Evolutionary conservation across 148 eudicot genomes (phyloP), one percentile per base, ranked within the genome.

Genomic region (Linanthus parryae): DNA sequence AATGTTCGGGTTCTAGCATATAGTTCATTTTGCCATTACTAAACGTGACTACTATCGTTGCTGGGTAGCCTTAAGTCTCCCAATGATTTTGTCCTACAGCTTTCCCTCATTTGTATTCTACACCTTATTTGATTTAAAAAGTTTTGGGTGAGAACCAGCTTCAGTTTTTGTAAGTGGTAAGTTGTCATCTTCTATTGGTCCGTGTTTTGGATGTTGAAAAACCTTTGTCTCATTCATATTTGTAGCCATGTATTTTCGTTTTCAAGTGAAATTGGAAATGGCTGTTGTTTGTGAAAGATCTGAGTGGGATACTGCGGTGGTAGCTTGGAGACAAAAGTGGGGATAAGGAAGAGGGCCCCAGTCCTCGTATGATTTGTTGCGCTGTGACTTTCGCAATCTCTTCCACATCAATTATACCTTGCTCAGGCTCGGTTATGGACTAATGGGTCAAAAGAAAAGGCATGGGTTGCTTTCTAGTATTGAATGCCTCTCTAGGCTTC

Each of bases 371-470:
- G 51, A 84, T 83, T 71, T 64, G 45, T 75, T 16, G 36, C 92
- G 72, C 7, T 65, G 73, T 58, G 79, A 81, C 88, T 13, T 72
- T 74, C 84, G 88, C 96, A 88, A 76, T 82, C 89, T 81, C 96
- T 84, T 79, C 80, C 50, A 84, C 29, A 88, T 26, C 56, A 83
- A 55, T 7, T 26, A 1, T 8, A 46, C 62, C 78, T 38, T 34
- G 70, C 63, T 49, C 12, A 38, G n/a, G 58, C 65, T 65, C 67
- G 76, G 87, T 50, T 43, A 39, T 37, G n/a, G n/a, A n/a, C n/a
- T n/a, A n/a, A n/a, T n/a, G 92, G 83, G 96, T 78, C 53, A 88
- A 65, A 64, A 59, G 18, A 67, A 83, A 88, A 84, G 86, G 83
- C 84, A 66, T 71, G 83, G 89, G 69, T 80, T 84, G 74, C 82